phyloP scores from a whole-genome alignment of 192 early-diverging fungal species.

The Coemansia sp. region DNA sequence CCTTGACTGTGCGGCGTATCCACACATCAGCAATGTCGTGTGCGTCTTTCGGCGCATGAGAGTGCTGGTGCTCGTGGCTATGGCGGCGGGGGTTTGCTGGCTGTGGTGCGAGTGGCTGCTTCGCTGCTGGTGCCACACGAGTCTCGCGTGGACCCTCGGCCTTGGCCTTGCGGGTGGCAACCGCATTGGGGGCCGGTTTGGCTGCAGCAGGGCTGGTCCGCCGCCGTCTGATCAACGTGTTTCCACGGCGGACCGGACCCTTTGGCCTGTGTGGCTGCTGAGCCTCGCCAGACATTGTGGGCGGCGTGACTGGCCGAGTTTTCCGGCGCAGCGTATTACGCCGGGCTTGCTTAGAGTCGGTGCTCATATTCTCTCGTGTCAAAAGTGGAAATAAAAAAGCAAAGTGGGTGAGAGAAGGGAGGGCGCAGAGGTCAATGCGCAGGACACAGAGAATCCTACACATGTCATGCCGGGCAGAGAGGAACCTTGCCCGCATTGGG shows the following conservation, averaged over 20 bases:
- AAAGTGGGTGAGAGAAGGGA: background rate
- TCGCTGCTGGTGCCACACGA: background rate
- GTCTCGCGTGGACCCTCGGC: background rate
- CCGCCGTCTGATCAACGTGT: background rate
- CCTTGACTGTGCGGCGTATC: slow-evolving; percentile 9
- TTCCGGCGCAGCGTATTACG: slow-evolving; percentile 1
- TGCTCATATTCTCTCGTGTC: background rate
- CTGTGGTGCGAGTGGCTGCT: background rate
- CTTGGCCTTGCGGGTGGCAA: background rate
- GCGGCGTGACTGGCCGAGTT: background rate
- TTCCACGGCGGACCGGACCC: background rate
- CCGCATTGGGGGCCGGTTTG: background rate
- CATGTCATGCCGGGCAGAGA: no score
- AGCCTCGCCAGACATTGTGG: background rate
- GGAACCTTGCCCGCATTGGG: background rate
- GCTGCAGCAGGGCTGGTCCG: background rate
- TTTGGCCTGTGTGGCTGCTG: background rate
- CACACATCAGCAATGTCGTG: slow-evolving; percentile 15
- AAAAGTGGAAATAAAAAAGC: background rate
- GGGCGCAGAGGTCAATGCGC: background rate
- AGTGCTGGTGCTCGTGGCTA: slow-evolving; percentile 3
- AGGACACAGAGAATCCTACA: no score
- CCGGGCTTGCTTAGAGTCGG: background rate
- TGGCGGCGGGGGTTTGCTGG: background rate
- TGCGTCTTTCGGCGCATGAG: background rate